Evolutionary conservation across 2,329 filamentous ascomycete genomes (phyloP).

Genomic region (Xylariales sp.): DNA sequence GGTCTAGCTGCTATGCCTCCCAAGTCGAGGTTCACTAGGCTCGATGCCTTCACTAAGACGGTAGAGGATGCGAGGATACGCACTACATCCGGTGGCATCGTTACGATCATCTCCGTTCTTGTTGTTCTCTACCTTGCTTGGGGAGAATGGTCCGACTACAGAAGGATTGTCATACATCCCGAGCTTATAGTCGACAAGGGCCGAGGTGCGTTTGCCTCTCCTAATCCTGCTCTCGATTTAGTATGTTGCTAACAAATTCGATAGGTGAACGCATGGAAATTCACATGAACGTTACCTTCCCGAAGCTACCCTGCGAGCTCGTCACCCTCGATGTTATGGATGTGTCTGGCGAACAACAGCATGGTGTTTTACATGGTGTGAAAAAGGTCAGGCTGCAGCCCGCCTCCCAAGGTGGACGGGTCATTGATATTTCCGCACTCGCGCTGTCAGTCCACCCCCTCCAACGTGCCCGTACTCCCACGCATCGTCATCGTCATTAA

Average conservation of each 20-base stretch:
- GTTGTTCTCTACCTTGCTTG: conserved; percentile 89
- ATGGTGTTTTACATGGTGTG: conserved; percentile 91
- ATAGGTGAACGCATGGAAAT: conserved; percentile 97
- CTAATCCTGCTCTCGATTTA: background rate
- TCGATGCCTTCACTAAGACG: conserved; percentile 99
- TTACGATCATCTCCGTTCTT: conserved; percentile 90
- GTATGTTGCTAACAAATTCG: conserved; percentile 32
- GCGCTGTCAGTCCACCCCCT: conserved; percentile 65
- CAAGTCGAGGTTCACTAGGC: conserved; percentile 94
- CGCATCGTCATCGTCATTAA: conserved; percentile 19
- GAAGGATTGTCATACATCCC: conserved; percentile 84
- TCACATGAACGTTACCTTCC: conserved; percentile 96
- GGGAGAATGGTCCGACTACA: conserved; percentile 97
- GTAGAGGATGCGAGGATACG: conserved; percentile 97
- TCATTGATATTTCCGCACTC: conserved; percentile 77
- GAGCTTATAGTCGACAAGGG: conserved; percentile 97
- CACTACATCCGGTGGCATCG: conserved; percentile 93
- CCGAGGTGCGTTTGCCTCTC: conserved; percentile 70
- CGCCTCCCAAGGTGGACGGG: conserved; percentile 77
- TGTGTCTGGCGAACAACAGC: conserved; percentile 95
- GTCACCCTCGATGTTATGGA: conserved; percentile 99
- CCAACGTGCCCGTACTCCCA: background rate
- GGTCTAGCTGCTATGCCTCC: conserved; percentile 71
- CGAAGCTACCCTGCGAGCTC: conserved; percentile 91
- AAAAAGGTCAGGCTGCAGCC: conserved; percentile 87